Evolutionary conservation across 2,329 filamentous ascomycete species (phyloP), one percentile per base, ranked within the genome.

Genomic region (Cladosporium phlei): DNA sequence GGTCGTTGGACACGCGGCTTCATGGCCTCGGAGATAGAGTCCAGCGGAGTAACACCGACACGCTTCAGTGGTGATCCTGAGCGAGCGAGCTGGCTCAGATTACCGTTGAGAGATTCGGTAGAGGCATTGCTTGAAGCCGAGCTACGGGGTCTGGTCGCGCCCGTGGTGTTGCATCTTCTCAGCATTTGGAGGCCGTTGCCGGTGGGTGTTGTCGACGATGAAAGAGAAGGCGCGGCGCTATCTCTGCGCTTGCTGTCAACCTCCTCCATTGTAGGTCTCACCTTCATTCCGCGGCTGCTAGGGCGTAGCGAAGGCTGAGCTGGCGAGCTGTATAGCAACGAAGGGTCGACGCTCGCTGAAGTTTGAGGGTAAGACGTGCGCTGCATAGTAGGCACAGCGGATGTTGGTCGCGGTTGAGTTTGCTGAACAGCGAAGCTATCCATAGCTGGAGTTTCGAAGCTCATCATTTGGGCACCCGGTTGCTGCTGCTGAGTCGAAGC

Each of bases 11-110:
- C 33, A 19, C 57, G 55, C 8, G 61, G 48, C 44, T 66, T 65
- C 50, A 63, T 62, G 37, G 66, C 56, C 52, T 75, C 72, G 3
- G 71, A 70, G 11, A 75, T 75, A 6, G 70, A 65, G 27, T 65
- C 66, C 3, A 75, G 62, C 12, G 66, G 66, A 2, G 64, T 60
- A 40, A 53, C 59, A 25, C 66, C 69, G 48, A 66, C 60, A 7
- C 71, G 64, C 57, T 75, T 75, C 17, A 74, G 49, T 1, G 72
- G 72, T 12, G 72, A 75, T 3, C 69, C 65, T 24, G 67, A 68
- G 10, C 72, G 66, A 29, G 68, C 66, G 17, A 71, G 65, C 28
- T 65, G 61, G 46, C 50, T 57, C 49, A 56, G 38, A 25, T 54
- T 61, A 40, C 54, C 59, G 44, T 37, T 53, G 4, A 61, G 44